Evolutionary conservation across 2,329 filamentous ascomycete genomes (phyloP).

Genomic region (Ambrosiella beaveri): DNA sequence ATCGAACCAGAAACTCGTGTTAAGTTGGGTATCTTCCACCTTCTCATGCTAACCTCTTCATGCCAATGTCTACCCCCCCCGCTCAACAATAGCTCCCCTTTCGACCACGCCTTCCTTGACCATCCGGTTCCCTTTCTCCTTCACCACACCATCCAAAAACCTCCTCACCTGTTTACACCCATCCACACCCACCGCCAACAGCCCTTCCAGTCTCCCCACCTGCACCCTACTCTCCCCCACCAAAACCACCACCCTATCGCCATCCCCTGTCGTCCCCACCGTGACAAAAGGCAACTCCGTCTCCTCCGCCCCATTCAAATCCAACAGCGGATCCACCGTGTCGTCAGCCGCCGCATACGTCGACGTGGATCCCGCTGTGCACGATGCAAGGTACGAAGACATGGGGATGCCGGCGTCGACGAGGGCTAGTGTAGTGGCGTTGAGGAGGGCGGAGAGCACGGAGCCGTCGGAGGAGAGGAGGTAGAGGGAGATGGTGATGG

Average conservation of each 20-base stretch:
- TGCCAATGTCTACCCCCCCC: neutral
- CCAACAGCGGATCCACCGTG: conserved; percentile 57
- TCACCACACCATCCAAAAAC: conserved; percentile 66
- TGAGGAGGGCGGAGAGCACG: conserved; percentile 74
- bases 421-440: conserved; percentile 78
- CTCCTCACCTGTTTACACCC: conserved; percentile 74
- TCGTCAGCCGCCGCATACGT: conserved; percentile 49
- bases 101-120: conserved; percentile 19
- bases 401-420: conserved; percentile 93
- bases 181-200: conserved; percentile 83
- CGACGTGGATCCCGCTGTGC: conserved; percentile 67
- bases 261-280: conserved; percentile 58
- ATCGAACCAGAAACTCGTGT: too few species aligned
- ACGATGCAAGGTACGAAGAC: conserved; percentile 77
- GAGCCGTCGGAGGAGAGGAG: conserved; percentile 83
- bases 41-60: too few species aligned
- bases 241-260: conserved; percentile 60
- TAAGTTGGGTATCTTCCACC: too few species aligned
- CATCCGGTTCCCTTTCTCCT: conserved; percentile 49
- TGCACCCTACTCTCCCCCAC: conserved; percentile 84
- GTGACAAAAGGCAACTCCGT: conserved; percentile 80
- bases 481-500: conserved; percentile 68
- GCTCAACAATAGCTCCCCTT: neutral
- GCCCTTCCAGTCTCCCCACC: conserved; percentile 64
- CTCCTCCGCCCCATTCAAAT: conserved; percentile 65